These are phyloP conservation scores for Aegilops bicornis DNA, from an alignment of 176 grass and related monocot species.

Conservation along the genomic window DNA sequence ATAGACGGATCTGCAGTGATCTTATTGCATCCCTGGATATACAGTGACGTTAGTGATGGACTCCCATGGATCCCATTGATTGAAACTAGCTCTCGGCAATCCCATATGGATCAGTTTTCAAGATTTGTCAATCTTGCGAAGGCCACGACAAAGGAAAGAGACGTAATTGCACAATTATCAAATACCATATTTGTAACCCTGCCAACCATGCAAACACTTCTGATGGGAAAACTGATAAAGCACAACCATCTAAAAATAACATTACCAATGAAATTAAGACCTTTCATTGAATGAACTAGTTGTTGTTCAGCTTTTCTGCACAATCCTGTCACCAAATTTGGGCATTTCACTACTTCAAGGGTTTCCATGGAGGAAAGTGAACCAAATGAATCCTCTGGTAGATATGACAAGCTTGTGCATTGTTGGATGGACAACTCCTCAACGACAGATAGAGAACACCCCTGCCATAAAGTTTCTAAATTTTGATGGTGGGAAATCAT, in stretches of 20 bases:
- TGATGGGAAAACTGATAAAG: background rate
- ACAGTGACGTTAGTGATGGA: constrained; percentile 13
- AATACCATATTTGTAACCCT: background rate
- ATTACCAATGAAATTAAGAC: constrained; percentile 28
- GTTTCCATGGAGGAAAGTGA: constrained; percentile 10
- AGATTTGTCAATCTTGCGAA: constrained; percentile 37
- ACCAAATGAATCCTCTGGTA: constrained; percentile 34
- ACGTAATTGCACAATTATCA: constrained; percentile 19
- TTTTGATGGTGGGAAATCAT: background rate
- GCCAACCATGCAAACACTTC: constrained; percentile 9
- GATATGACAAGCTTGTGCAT: constrained; percentile 20
- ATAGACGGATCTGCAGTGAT: constrained; percentile 2
- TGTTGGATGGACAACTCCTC: constrained; percentile 40
- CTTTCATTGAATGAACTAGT: constrained; percentile 28
- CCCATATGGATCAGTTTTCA: background rate
- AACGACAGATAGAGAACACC: constrained; percentile 8
- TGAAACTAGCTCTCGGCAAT: constrained; percentile 45
- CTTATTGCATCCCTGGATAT: constrained; percentile 37
- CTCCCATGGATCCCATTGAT: constrained; percentile 39
- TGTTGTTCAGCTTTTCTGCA: constrained; percentile 31
- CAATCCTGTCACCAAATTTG: constrained; percentile 14
- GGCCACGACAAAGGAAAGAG: constrained; percentile 10
- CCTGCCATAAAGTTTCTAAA: constrained; percentile 29
- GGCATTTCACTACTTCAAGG: constrained; percentile 29
- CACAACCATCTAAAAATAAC: constrained; percentile 38